Conservation (phyloP, 1,284 basidiomycete genomes). For the Wallemia hederae region DNA sequence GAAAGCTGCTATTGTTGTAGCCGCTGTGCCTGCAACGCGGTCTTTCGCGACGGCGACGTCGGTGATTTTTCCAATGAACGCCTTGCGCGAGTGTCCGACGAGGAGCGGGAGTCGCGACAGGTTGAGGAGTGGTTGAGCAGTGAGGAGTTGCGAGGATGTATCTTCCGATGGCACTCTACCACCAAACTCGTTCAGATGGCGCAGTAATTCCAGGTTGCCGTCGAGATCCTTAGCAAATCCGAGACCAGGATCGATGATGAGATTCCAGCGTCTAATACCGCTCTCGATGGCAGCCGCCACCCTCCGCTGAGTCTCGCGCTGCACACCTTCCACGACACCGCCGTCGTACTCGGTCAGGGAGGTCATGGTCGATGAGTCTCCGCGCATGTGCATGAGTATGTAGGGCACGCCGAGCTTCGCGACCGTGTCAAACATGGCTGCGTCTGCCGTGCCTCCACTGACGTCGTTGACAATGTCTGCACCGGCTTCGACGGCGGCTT, state of each 20-base stretch:
- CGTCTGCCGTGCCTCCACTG: slow-evolving; percentile 25
- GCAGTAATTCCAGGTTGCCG: slow-evolving; percentile 42
- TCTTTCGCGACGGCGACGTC: slow-evolving; percentile 26
- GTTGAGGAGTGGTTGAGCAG: slow-evolving; percentile 8
- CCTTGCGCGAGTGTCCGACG: slow-evolving; percentile 54
- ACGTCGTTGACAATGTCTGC: slow-evolving; percentile 91
- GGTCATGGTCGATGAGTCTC: slow-evolving; percentile 29
- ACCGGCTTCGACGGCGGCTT: slow-evolving; percentile 44
- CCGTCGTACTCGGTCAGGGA: slow-evolving; percentile 24
- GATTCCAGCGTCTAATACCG: slow-evolving; percentile 62
- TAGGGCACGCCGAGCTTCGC: slow-evolving; percentile 30
- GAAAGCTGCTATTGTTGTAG: slow-evolving; percentile 43
- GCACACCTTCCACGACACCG: slow-evolving; percentile 38
- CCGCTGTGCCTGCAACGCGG: slow-evolving; percentile 50
- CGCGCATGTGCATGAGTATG: slow-evolving; percentile 76
- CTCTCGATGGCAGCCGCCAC: slow-evolving; percentile 39
- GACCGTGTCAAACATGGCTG: slow-evolving; percentile 35
- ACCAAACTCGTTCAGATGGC: slow-evolving; percentile 24
- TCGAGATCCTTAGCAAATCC: slow-evolving; percentile 73
- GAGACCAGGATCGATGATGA: slow-evolving; percentile 73
- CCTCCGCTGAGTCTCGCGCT: slow-evolving; percentile 38
- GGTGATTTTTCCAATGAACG: slow-evolving; percentile 38
- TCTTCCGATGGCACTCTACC: slow-evolving; percentile 4
- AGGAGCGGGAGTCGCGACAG: slow-evolving; percentile 38
- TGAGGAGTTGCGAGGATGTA: slow-evolving; percentile 4